Base-by-base conservation (phyloP, 805 yeast genomes). In the Crinitomyces ghanaensis region DNA sequence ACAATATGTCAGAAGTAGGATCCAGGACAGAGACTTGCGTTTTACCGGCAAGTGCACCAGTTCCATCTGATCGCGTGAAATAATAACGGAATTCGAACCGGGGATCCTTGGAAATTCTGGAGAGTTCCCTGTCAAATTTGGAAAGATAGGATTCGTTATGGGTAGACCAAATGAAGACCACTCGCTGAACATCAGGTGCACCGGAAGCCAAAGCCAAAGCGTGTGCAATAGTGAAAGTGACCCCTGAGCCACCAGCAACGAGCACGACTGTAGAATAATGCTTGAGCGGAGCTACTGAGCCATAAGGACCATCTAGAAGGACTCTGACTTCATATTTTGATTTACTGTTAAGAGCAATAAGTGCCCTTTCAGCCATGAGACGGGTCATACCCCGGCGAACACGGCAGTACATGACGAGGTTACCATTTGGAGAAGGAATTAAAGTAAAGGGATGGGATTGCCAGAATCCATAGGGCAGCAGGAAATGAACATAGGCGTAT, bases 371-470 rank as follows among this genome's bases (percentile, higher is more conserved):
- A n/a, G 13, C 25, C 4, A 31, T 28, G 13, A 25, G 24, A 27
- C 37, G 34, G 15, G 51, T 47, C 15, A 38, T 22, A 4, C 51
- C 51, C 3, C 35, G 32, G 19, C 36, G 33, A 6, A 36, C 40
- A 15, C 38, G 24, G 9, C 36, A 31, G 29, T 41, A 32, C 6
- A 46, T 21, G 14, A 31, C 30, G 11, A 46, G 18, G 16, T 39
- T 31, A n/a, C 36, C 39, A 6, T 38, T 31, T 2, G 43, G 41
- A 17, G 43, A 33, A 19, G 24, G 25, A 16, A 36, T 36, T 9
- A 55, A 30, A 1, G 86, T 74, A 56, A 81, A 78, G 4, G 88
- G 88, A 52, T 79, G 85, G 4, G 78, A 70, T 50, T 79, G 83
- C 74, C 76, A 76, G 51, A 77, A 74, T 21, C 64, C 53, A 2